Conservation (phyloP, 257 asterid species). For the Prunella vulgaris region DNA sequence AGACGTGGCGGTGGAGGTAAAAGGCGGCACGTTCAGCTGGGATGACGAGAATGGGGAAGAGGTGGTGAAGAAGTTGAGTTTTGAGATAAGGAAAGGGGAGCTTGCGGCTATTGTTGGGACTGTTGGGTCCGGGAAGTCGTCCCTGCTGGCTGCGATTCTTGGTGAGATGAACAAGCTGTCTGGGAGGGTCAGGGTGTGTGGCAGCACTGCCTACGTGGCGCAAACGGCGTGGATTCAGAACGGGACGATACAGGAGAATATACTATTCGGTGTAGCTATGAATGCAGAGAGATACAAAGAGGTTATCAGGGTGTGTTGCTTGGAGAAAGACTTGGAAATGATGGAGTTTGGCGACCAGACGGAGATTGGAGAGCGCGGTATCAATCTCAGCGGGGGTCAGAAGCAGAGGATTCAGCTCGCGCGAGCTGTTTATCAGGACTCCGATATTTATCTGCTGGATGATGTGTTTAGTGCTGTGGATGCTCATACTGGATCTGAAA, state of each 20-base stretch:
- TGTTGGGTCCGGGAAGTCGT: slow-evolving; percentile 94
- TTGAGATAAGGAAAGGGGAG: slow-evolving; percentile 63
- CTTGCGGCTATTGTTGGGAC: slow-evolving; percentile 89
- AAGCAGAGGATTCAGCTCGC: slow-evolving; percentile 96
- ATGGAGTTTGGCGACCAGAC: slow-evolving; percentile 98
- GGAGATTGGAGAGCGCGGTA: slow-evolving; percentile 99
- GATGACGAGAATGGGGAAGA: slow-evolving; percentile 65
- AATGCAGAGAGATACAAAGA: slow-evolving; percentile 55
- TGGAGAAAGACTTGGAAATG: slow-evolving; percentile 92
- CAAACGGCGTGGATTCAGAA: slow-evolving; percentile 97
- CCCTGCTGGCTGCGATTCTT: slow-evolving; percentile 76
- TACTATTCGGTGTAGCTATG: slow-evolving; percentile 70
- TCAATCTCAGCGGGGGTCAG: slow-evolving; percentile 97
- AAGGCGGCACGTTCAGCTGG: slow-evolving; percentile 72
- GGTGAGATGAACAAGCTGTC: slow-evolving; percentile 90
- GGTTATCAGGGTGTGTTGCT: slow-evolving; percentile 72
- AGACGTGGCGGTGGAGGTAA: slow-evolving; percentile 59
- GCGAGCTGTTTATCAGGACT: slow-evolving; percentile 90
- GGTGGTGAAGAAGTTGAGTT: slow-evolving; percentile 46
- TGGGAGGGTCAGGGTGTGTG: slow-evolving; percentile 82
- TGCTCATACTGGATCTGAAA: slow-evolving; percentile 97
- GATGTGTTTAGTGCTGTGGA: slow-evolving; percentile 96
- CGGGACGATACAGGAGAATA: slow-evolving; percentile 85
- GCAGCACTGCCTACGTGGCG: slow-evolving; percentile 92
- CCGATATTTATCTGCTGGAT: slow-evolving; percentile 85